Evolutionary conservation across 2,329 filamentous ascomycete genomes (phyloP).

Genomic region (Aspergillus tamarii): DNA sequence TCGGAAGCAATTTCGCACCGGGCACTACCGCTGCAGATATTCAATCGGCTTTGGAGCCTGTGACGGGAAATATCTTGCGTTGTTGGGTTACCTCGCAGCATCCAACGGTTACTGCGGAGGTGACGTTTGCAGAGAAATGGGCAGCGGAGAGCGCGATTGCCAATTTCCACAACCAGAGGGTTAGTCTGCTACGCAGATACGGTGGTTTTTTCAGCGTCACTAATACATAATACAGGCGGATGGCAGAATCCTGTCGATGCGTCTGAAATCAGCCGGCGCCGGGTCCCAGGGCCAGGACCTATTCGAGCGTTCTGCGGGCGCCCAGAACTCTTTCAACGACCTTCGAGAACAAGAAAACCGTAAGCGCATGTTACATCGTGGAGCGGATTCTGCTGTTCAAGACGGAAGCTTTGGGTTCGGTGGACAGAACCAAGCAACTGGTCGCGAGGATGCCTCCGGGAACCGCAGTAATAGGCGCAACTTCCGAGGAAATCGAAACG

Average conservation of each 20-base stretch:
- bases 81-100: slow-evolving; percentile 57
- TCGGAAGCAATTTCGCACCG: slow-evolving; percentile 67
- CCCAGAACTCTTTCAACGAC: slow-evolving; percentile 34
- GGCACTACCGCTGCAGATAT: slow-evolving; percentile 69
- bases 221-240: slow-evolving; percentile 54
- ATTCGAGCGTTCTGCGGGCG: slow-evolving; percentile 18
- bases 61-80: slow-evolving; percentile 56
- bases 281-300: slow-evolving; percentile 10
- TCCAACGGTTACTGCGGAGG: slow-evolving; percentile 64
- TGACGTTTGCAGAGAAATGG: slow-evolving; percentile 58
- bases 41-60: slow-evolving; percentile 60
- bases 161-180: slow-evolving; percentile 66
- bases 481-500: slow-evolving; percentile 17
- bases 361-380: slow-evolving; percentile 39
- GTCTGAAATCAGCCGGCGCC: slow-evolving; percentile 47
- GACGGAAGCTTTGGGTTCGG: slow-evolving; percentile 46
- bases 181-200: slow-evolving; percentile 32
- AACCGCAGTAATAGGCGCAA: slow-evolving; percentile 18
- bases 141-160: slow-evolving; percentile 63
- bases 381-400: slow-evolving; percentile 38
- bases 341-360: slow-evolving; percentile 46
- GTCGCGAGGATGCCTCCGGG: background rate
- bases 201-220: background rate
- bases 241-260: slow-evolving; percentile 61
- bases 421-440: slow-evolving; percentile 22